Percentiles rank a stretch among this genome's conserved stretches.
Evolutionary conservation across 179 eudicot genomes (phyloP).

Genomic region (Camellia oleifera): DNA sequence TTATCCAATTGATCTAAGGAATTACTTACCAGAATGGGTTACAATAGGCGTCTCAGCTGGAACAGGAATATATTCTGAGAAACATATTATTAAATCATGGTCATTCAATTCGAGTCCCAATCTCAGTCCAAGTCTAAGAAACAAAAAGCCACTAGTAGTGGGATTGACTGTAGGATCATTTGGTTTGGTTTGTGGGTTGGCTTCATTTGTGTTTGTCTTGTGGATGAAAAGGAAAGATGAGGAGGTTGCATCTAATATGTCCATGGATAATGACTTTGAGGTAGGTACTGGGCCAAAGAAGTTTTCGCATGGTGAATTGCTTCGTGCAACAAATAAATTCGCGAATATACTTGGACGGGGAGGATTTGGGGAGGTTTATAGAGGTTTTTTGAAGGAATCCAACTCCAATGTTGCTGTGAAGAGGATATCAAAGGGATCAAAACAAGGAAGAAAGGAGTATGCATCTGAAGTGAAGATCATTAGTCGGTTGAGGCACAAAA

Average conservation of each 20-base stretch:
- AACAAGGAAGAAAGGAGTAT: constrained; percentile 32
- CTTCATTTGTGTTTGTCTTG: not conserved
- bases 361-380: constrained; percentile 23
- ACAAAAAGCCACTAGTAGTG: not conserved
- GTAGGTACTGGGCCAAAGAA: constrained; percentile 21
- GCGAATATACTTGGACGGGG: constrained; percentile 20
- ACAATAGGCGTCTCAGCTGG: not conserved
- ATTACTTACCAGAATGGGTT: too few species aligned
- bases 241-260: not conserved
- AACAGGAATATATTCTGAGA: not conserved
- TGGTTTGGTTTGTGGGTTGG: not conserved
- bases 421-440: constrained; percentile 30
- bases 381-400: not conserved
- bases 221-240: not conserved
- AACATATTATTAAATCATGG: not conserved
- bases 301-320: constrained; percentile 18
- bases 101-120: not conserved
- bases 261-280: constrained; percentile 11
- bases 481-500: constrained; percentile 31
- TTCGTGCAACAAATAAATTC: constrained; percentile 22
- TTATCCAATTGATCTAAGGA: too few species aligned
- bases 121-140: too few species aligned
- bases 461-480: constrained; percentile 30
- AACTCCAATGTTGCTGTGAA: constrained; percentile 23
- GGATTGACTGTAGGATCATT: not conserved